These are phyloP conservation scores for Aspergillus uvarum DNA, from an alignment of 2,329 filamentous ascomycete genomes.

Conservation along the genomic window DNA sequence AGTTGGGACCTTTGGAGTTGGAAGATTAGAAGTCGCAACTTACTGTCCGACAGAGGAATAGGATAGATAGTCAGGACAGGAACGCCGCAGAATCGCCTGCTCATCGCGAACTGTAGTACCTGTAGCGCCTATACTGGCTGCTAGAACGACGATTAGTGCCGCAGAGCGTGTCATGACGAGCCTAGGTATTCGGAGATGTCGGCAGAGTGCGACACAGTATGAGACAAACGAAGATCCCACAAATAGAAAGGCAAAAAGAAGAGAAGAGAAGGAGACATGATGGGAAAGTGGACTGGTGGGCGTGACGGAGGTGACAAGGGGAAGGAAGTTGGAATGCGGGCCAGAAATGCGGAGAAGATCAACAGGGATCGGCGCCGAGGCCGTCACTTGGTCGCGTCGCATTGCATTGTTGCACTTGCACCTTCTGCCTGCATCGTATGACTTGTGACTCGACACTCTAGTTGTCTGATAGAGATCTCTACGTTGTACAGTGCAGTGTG, in stretches of 20 bases:
- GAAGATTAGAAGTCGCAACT: constrained; percentile 25
- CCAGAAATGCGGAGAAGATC: constrained; percentile 17
- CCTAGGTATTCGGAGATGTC: background rate
- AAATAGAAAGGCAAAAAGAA: background rate
- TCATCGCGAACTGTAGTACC: constrained; percentile 24
- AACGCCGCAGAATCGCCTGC: constrained; percentile 37
- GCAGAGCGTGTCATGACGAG: constrained; percentile 12
- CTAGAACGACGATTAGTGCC: constrained; percentile 17
- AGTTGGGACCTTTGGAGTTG: background rate
- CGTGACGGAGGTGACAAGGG: background rate
- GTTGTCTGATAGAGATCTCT: no score
- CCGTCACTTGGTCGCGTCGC: background rate
- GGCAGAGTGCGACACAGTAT: no score
- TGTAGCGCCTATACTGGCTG: constrained; percentile 11
- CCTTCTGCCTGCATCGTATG: background rate
- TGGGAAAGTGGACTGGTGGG: background rate
- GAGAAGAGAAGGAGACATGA: background rate
- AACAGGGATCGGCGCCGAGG: background rate
- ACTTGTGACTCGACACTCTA: background rate
- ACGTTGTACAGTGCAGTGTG: background rate
- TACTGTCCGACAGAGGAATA: constrained; percentile 64
- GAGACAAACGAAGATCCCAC: background rate
- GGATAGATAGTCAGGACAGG: constrained; percentile 65
- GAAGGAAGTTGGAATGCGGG: background rate
- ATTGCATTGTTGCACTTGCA: background rate